Conservation (phyloP, 164 flowering plant genomes). For the Vitis rotundifolia region DNA sequence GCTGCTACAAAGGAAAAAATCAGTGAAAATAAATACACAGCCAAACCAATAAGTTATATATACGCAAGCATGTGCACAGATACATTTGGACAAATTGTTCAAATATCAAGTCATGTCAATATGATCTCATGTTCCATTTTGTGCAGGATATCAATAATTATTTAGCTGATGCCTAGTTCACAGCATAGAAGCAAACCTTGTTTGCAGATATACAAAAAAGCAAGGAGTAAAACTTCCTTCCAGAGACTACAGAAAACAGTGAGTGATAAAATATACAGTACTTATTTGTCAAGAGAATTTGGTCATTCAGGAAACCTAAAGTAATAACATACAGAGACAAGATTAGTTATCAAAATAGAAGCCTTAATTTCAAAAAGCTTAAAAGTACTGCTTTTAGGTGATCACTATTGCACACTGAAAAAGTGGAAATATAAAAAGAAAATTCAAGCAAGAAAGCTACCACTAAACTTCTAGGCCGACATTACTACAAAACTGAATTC, state of each 20-base stretch:
- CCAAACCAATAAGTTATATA: not conserved
- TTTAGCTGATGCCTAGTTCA: not conserved
- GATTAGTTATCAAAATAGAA: not conserved
- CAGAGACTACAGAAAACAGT: not conserved
- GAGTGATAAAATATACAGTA: not conserved
- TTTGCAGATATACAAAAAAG: not conserved
- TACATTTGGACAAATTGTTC: not conserved
- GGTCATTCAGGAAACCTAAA: not conserved
- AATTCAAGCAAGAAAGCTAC: too few relatives aligned
- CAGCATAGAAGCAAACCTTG: not conserved
- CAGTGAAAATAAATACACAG: not conserved
- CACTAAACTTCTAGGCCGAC: too few relatives aligned
- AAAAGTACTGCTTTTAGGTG: not conserved
- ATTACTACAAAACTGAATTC: too few relatives aligned
- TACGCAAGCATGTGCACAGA: not conserved
- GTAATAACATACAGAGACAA: too few relatives aligned
- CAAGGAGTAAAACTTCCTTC: not conserved
- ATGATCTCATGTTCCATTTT: not conserved
- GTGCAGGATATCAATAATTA: not conserved
- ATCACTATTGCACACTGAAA: too few relatives aligned
- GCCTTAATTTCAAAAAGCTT: not conserved
- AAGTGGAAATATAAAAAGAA: too few relatives aligned
- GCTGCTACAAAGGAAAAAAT: conserved; percentile 39
- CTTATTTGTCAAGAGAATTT: not conserved
- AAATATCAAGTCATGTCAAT: not conserved